Conservation (phyloP, 1,139 yeast species). For the Sugiyamaella grinbergsii region DNA sequence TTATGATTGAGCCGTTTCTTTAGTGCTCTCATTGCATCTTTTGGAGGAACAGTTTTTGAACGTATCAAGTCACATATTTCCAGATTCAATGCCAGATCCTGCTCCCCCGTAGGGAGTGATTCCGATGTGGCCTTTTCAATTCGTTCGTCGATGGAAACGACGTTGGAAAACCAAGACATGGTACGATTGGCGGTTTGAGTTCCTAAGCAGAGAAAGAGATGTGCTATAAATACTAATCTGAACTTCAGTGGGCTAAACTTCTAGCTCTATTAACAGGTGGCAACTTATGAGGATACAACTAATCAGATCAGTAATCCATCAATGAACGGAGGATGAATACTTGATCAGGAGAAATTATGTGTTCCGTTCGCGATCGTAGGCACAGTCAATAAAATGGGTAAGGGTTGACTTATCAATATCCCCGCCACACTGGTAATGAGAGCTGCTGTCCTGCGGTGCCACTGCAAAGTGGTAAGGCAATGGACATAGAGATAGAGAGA, state of each 20-base stretch:
- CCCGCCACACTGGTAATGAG: conserved; percentile 7
- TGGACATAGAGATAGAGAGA: not conserved
- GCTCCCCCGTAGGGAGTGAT: conserved; percentile 86
- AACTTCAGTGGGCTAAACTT: no score
- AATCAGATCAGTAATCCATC: no score
- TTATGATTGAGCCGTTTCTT: conserved; percentile 70
- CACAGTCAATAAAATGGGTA: conserved; percentile 6
- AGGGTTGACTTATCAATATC: conserved; percentile 3
- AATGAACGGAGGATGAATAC: no score
- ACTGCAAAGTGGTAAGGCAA: not conserved
- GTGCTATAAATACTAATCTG: no score
- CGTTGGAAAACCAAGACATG: conserved; percentile 61
- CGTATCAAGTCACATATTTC: conserved; percentile 89
- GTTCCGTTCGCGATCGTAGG: no score
- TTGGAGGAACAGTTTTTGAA: conserved; percentile 78
- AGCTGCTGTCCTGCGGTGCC: not conserved
- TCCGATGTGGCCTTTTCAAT: conserved; percentile 84
- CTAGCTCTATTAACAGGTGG: no score
- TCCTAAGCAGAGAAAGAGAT: no score
- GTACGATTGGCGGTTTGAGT: no score
- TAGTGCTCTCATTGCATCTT: conserved; percentile 79
- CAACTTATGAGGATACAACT: no score
- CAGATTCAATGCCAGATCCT: conserved; percentile 75
- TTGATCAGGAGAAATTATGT: no score
- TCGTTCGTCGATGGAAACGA: conserved; percentile 60